Evolutionary conservation across 805 yeast genomes (phyloP), one percentile per base, ranked within the genome.

Genomic region (Metschnikowia cerradonensis): DNA sequence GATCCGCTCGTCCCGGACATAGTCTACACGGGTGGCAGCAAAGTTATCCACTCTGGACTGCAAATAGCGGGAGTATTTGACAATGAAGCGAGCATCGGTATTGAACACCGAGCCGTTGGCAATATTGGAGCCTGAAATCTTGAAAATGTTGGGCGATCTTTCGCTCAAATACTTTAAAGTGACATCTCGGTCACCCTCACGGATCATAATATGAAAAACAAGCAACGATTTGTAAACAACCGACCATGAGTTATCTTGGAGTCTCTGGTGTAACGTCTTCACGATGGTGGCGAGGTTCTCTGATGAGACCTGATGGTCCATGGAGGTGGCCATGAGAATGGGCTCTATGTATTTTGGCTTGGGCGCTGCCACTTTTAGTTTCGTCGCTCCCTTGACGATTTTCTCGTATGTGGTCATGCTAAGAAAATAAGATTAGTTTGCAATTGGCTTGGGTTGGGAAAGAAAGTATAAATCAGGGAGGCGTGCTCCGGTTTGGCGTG

Each of bases 281-380:
- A 91, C 83, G 35, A 91, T 84, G 19, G 83, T 80, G 52, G 75
- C 74, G 60, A 92, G 83, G 57, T 88, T 79, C 17, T 79, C 83
- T 8, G 66, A 48, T 31, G 67, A 68, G 1, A 65, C 59, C 63
- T 51, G 57, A 52, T 72, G 77, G 32, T 79, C 78, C 46, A 76
- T 74, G 45, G 78, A 76, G 1, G 90, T 86, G 30, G 86, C 76
- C 76, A 83, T 77, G 32, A 94, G 75, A 47, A 94, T 89, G 1
- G 98, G 98, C 71, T 92, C 98, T 48, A 94, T 83, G 65, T 94
- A 94, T 67, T 94, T 94, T 36, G 95, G 86, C 70, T 94, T 94
- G 6, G 99, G 99, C n/a, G 98, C 96, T 10, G 98, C 98, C 71
- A 89, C 80, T 82, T 73, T 72, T 52, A 74, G 71, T 59, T 73